Evolutionary conservation across 805 yeast species (phyloP), one percentile per base, ranked within the genome.

Genomic region (Yarrowia osloensis): DNA sequence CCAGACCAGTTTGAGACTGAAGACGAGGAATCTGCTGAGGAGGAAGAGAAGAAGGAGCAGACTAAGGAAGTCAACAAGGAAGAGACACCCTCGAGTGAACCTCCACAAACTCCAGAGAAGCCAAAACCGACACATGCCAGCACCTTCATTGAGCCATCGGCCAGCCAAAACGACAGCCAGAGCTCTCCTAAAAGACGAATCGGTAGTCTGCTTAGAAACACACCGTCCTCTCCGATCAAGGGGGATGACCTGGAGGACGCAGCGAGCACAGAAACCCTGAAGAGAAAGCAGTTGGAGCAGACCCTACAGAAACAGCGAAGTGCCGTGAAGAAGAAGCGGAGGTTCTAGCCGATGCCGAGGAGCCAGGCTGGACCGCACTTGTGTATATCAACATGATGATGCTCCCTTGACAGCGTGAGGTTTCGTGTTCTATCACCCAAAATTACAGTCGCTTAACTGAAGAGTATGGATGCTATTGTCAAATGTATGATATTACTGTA

Each of bases 141-240:
- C 15, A 6, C 55, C 7, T 29, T 15, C 8, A 5, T 12, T 1
- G 37, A 49, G 26, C 55, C 55, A 4, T 29, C n/a, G 8, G 22
- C 37, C 0, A 54, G 61, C 17, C 61, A 54, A 35, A 17, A 15
- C 6, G 42, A 28, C 29, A 26, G 46, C 35, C 47, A 40, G 19
- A 50, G 42, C 22, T 21, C 67, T n/a, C 61, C 49, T 15, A 29
- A 29, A 33, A 29, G 68, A 26, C 8, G 66, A 35, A 40, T 67
- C 50, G 62, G 50, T 21, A 39, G 67, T 33, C 37, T 28, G 17
- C 19, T 22, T 15, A 52, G 13, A 26, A 35, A 24, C 24, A 54
- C n/a, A 1, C 62, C 62, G 11, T 37, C 46, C 7, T 54, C 62
- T 2, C 62, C 62, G 12, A 4, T 31, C 9, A 54, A 54, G 46